A percentile compares a stretch with the other conserved stretches of the same genome.
Evolutionary conservation across 257 asterid genomes (phyloP).

Genomic region (Lycium ferocissimum): DNA sequence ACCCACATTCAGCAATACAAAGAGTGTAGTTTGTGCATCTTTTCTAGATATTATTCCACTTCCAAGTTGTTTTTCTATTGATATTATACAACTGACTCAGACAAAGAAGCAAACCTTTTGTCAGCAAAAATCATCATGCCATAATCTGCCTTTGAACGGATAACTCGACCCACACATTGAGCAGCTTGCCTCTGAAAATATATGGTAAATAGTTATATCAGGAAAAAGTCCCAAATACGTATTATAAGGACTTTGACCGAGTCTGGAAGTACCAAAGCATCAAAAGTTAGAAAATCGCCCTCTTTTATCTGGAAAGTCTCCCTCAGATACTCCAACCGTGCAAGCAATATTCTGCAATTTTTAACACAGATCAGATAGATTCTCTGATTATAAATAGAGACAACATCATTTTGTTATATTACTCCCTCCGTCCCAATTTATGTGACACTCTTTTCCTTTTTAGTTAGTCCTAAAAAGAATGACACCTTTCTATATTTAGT

Average conservation of each 20-base stretch:
- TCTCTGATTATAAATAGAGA: neutral
- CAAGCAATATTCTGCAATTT: slow-evolving; percentile 82
- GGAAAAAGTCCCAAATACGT: neutral
- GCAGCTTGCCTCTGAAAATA: slow-evolving; percentile 94
- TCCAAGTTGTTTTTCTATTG: neutral
- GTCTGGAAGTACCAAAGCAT: slow-evolving; percentile 78
- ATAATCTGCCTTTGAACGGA: slow-evolving; percentile 97
- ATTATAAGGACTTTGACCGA: slow-evolving; percentile 21
- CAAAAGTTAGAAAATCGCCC: slow-evolving; percentile 94
- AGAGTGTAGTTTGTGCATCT: slow-evolving; percentile 17
- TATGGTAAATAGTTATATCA: slow-evolving; percentile 3
- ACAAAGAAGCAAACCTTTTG: slow-evolving; percentile 67
- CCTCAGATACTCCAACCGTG: slow-evolving; percentile 86
- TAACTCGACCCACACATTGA: slow-evolving; percentile 98
- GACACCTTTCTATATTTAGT: too few relatives aligned
- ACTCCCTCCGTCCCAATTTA: too few relatives aligned
- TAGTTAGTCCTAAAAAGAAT: too few relatives aligned
- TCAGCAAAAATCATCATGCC: slow-evolving; percentile 99
- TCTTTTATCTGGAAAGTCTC: slow-evolving; percentile 98
- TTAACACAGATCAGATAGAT: neutral
- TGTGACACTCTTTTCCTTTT: too few relatives aligned
- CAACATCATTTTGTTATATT: neutral
- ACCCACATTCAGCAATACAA: neutral
- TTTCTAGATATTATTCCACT: neutral
- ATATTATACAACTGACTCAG: neutral